Evolutionary conservation across 495 filamentous ascomycete species (phyloP).

Genomic region (Penicillium pulvis): DNA sequence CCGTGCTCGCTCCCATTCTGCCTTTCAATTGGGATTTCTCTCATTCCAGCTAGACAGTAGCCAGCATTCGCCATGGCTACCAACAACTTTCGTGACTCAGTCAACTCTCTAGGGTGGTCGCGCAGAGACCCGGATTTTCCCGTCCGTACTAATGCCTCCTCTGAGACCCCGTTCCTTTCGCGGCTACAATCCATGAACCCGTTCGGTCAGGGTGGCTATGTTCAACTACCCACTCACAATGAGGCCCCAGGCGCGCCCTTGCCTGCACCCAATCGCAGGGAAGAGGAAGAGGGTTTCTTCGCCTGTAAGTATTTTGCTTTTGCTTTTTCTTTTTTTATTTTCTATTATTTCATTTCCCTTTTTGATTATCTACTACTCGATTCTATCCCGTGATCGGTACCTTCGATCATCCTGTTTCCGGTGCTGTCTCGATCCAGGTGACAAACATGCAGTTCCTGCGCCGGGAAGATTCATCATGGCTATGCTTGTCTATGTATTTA

Average conservation of each 20-base stretch:
- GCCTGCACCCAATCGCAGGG: constrained; percentile 79
- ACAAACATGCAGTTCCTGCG: constrained; percentile 43
- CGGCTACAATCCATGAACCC: constrained; percentile 86
- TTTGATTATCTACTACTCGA: background rate
- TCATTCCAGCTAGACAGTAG: constrained; percentile 1
- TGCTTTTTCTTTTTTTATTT: constrained; percentile 2
- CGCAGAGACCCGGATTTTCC: constrained; percentile 80
- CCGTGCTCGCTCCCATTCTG: constrained; percentile 22
- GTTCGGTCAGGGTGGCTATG: constrained; percentile 84
- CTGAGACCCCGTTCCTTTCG: constrained; percentile 72
- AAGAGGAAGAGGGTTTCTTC: constrained; percentile 96
- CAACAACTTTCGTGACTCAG: constrained; percentile 84
- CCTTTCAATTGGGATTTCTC: constrained; percentile 20
- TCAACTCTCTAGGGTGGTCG: constrained; percentile 95
- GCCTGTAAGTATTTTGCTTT: constrained; percentile 70
- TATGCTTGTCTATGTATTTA: constrained; percentile 26
- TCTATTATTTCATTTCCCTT: background rate
- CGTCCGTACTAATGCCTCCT: constrained; percentile 71
- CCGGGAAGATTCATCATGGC: constrained; percentile 31
- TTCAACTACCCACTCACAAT: constrained; percentile 78
- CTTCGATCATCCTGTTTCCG: constrained; percentile 26
- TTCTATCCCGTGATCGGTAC: constrained; percentile 22
- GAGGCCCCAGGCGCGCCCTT: constrained; percentile 84
- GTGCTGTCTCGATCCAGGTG: constrained; percentile 36
- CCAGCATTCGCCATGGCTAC: constrained; percentile 68